These are phyloP conservation scores for Candida palmyrensis DNA, from an alignment of 805 yeast genomes.

Conservation along the genomic window DNA sequence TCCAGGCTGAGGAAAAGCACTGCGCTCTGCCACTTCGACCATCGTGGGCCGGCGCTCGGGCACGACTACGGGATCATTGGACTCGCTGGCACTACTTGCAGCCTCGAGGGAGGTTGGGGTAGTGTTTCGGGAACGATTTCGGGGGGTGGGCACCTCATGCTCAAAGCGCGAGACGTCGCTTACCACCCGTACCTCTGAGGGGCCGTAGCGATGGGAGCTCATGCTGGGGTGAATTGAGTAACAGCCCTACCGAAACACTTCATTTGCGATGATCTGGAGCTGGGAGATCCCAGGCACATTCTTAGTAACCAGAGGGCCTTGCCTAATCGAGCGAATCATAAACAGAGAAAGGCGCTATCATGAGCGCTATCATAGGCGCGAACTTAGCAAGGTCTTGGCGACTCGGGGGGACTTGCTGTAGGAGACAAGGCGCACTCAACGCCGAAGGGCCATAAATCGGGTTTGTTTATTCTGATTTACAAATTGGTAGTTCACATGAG, in stretches of 20 bases:
- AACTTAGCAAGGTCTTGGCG: too few species aligned
- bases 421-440: too few species aligned
- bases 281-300: too few species aligned
- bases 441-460: too few species aligned
- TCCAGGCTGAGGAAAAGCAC: not conserved
- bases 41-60: conserved; percentile 1
- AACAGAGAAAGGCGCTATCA: not conserved
- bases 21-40: conserved; percentile 4
- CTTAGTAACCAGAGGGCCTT: too few species aligned
- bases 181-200: conserved; percentile 19
- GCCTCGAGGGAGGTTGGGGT: conserved; percentile 21
- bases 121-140: conserved; percentile 25
- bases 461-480: too few species aligned
- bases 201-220: conserved; percentile 16
- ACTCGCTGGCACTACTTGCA: conserved; percentile 1
- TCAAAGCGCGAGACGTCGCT: conserved; percentile 31
- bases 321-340: too few species aligned
- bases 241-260: too few species aligned
- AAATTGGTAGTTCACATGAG: not conserved
- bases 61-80: conserved; percentile 1
- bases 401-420: too few species aligned
- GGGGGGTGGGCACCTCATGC: conserved; percentile 17
- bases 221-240: too few species aligned
- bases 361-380: not conserved
- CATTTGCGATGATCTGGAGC: too few species aligned